Evolutionary conservation across 2,329 filamentous ascomycete species (phyloP).

Genomic region (Botrytis squamosa): DNA sequence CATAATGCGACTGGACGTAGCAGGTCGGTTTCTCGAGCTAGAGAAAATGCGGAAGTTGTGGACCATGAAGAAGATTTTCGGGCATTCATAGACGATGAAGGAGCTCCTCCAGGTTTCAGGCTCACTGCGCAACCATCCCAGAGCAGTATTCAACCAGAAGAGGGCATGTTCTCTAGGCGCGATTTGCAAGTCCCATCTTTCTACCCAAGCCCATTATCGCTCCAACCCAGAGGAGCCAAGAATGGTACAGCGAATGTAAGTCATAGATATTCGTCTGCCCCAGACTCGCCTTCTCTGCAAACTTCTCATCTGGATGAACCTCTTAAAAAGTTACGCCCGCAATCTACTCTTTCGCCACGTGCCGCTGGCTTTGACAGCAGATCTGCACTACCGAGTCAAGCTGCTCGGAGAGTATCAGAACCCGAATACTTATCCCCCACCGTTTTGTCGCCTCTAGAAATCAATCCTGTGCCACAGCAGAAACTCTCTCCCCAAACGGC

Average conservation of each 20-base stretch:
- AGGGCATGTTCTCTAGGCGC: conserved; percentile 18
- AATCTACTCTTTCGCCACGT: conserved; percentile 11
- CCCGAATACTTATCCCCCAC: background rate
- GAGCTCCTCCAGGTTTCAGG: background rate
- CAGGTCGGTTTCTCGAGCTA: background rate
- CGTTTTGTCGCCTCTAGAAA: background rate
- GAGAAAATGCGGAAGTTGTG: background rate
- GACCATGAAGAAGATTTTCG: conserved; percentile 1
- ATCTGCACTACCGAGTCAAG: conserved; percentile 10
- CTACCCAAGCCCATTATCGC: background rate
- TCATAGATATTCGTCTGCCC: conserved; percentile 15
- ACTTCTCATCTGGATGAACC: background rate
- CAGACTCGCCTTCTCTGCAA: background rate
- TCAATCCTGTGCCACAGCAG: background rate
- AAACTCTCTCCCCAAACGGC: background rate
- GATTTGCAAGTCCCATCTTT: background rate
- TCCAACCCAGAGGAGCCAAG: conserved; percentile 22
- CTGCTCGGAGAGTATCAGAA: conserved; percentile 5
- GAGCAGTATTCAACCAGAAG: conserved; percentile 19
- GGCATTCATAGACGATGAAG: conserved; percentile 5
- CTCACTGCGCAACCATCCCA: conserved; percentile 6
- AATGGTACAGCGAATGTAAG: conserved; percentile 24
- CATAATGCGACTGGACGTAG: conserved; percentile 8
- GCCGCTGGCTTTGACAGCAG: conserved; percentile 10
- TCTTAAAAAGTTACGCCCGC: background rate